Percentiles rank a stretch among this genome's conserved stretches.
Evolutionary conservation across 768 basidiomycete genomes (phyloP).

Genomic region (Tephrocybe sp.): DNA sequence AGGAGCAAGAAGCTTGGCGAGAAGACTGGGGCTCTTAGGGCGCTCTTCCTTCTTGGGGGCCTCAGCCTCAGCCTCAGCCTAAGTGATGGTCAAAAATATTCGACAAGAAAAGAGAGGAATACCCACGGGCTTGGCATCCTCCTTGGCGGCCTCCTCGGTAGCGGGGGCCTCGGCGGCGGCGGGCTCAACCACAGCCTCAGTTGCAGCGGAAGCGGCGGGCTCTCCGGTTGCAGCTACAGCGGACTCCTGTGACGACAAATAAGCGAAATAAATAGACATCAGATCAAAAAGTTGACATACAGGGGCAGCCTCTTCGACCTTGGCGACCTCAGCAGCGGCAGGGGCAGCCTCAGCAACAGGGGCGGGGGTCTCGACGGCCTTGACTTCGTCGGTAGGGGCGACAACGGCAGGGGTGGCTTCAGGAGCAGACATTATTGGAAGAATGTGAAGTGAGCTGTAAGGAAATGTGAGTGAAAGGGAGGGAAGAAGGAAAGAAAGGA

Average conservation of each 20-base stretch:
- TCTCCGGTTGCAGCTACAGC: slow-evolving; percentile 34
- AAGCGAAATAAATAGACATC: not conserved
- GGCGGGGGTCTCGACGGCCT: slow-evolving; percentile 43
- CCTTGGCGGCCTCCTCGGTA: slow-evolving; percentile 34
- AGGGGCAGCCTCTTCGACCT: slow-evolving; percentile 29
- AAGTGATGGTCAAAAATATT: slow-evolving; percentile 22
- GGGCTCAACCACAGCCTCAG: slow-evolving; percentile 11
- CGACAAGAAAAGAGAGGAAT: not conserved
- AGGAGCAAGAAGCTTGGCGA: slow-evolving; percentile 76
- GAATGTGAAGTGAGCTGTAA: slow-evolving; percentile 55
- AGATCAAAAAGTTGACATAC: slow-evolving; percentile 13
- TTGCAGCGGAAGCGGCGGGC: slow-evolving; percentile 19
- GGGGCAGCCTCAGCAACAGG: slow-evolving; percentile 40
- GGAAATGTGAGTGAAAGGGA: slow-evolving; percentile 12
- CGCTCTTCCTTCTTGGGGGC: slow-evolving; percentile 71
- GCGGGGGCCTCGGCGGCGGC: slow-evolving; percentile 19
- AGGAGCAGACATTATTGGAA: slow-evolving; percentile 82
- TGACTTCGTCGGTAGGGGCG: slow-evolving; percentile 53
- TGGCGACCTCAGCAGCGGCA: slow-evolving; percentile 57
- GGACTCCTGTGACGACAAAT: slow-evolving; percentile 19
- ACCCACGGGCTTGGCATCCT: slow-evolving; percentile 44
- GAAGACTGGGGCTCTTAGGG: slow-evolving; percentile 77
- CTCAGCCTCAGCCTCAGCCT: slow-evolving; percentile 45
- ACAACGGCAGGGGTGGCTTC: slow-evolving; percentile 50
- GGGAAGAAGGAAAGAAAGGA: slow-evolving; percentile 13